Base-by-base conservation (phyloP, 805 yeast species). In the Spencermartinsiella europaea region DNA sequence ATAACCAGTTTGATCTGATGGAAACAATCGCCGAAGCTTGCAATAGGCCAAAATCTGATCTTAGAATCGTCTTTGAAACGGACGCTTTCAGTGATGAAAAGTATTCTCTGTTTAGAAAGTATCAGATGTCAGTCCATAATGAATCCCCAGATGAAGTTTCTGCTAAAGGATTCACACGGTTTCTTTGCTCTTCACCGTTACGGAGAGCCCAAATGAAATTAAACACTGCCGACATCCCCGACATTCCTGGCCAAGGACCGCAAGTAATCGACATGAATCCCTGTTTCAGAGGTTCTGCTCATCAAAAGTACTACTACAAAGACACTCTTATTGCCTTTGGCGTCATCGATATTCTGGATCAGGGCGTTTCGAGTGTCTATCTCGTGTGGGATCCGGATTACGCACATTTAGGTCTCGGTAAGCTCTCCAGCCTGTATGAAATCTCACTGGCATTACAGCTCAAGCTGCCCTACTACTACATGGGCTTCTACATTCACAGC, bases 361-460 rank as follows among this genome's bases (percentile, higher is more conserved):
- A 77, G 21, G 38, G 57, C 19, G 62, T 90, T 0, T 87, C 96
- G 0, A 81, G 95, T 0, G 90, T 90, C 1, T 89, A 90, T 61
- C 85, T 90, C 60, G 79, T 89, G 10, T 87, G 93, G 85, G 90
- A 88, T 59, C 93, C 95, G 0, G 90, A 80, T 45, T 83, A 72
- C 59, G 80, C 81, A 3, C 72, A 77, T 43, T 66, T 81, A 54
- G 82, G 86, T 0, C 62, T 89, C 25, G 97, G 97, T 0, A 86
- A 86, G 21, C 61, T 89, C 1, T 80, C 89, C 50, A 91, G 86
- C 0, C 57, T 88, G 21, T 65, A 85, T 34, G 97, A 89, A 58
- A 66, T 86, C 34, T 70, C 76, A 1, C 59, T 85, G 61, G 68
- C 80, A 3, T 53, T 71, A 21, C 62, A 74, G 36, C 65, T 79